Conservation (phyloP, 805 yeast genomes). For the Diddensiella transvaalensis region DNA sequence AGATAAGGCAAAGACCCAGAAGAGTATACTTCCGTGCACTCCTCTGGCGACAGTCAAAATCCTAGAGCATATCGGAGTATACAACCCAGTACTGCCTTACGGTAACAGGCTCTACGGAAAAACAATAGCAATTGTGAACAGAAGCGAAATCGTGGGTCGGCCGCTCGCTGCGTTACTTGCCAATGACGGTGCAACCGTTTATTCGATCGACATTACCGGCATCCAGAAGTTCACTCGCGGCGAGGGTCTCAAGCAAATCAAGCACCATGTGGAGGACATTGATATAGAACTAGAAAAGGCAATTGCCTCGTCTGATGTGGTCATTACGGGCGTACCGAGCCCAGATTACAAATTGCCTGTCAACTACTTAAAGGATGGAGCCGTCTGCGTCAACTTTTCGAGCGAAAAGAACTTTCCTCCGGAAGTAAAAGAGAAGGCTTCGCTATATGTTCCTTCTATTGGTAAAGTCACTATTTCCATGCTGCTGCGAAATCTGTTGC, state of each 20-base stretch:
- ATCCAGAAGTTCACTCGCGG: slow-evolving; percentile 93
- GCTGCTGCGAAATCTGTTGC: slow-evolving; percentile 82
- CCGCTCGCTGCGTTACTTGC: slow-evolving; percentile 95
- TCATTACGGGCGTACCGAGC: slow-evolving; percentile 94
- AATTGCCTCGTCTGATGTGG: slow-evolving; percentile 77
- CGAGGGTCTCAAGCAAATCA: slow-evolving; percentile 73
- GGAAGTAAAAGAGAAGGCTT: slow-evolving; percentile 80
- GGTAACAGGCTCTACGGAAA: slow-evolving; percentile 94
- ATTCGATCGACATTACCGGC: slow-evolving; percentile 82
- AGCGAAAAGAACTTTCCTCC: slow-evolving; percentile 78
- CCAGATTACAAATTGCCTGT: slow-evolving; percentile 81
- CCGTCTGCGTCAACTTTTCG: slow-evolving; percentile 86
- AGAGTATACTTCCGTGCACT: slow-evolving; percentile 93
- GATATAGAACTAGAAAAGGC: slow-evolving; percentile 54
- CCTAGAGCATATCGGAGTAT: slow-evolving; percentile 82
- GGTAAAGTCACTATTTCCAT: slow-evolving; percentile 96
- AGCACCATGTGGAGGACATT: slow-evolving; percentile 75
- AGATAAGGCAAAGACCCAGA: slow-evolving; percentile 64
- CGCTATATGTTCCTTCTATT: slow-evolving; percentile 89
- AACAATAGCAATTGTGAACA: slow-evolving; percentile 82
- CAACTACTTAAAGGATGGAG: slow-evolving; percentile 75
- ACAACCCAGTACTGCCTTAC: slow-evolving; percentile 74
- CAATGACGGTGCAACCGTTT: slow-evolving; percentile 95
- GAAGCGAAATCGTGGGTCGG: slow-evolving; percentile 96
- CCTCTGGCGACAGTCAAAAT: slow-evolving; percentile 94